Evolutionary conservation across 1,139 yeast genomes (phyloP).

Genomic region (Diutina mesorugosa): DNA sequence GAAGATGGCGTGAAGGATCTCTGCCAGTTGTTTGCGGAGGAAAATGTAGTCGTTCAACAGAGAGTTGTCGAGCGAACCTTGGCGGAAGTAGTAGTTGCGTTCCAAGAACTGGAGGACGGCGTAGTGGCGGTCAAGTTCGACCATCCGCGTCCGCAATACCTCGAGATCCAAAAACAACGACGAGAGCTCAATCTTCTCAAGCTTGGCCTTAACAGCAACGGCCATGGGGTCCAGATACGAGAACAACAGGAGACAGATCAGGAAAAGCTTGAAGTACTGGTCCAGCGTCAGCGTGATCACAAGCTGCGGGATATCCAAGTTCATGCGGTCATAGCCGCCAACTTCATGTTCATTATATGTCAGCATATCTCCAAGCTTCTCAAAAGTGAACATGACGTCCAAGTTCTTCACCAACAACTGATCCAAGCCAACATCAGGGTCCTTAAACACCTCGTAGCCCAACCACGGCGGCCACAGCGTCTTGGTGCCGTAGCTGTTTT

Average conservation of each 20-base stretch:
- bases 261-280: slow-evolving; percentile 28
- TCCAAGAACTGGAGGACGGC: slow-evolving; percentile 13
- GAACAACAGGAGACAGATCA: slow-evolving; percentile 21
- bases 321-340: slow-evolving; percentile 9
- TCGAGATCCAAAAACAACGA: slow-evolving; percentile 28
- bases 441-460: slow-evolving; percentile 29
- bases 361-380: slow-evolving; percentile 18
- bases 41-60: slow-evolving; percentile 21
- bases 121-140: slow-evolving; percentile 16
- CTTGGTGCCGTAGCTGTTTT: slow-evolving; percentile 21
- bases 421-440: slow-evolving; percentile 23
- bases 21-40: slow-evolving; percentile 16
- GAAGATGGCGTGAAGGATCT: slow-evolving; percentile 21
- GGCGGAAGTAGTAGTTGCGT: slow-evolving; percentile 24
- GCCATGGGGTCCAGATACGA: slow-evolving; percentile 32
- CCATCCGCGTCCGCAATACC: slow-evolving; percentile 17
- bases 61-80: slow-evolving; percentile 20
- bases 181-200: slow-evolving; percentile 29
- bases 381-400: slow-evolving; percentile 24
- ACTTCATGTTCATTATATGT: slow-evolving; percentile 3
- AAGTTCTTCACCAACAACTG: slow-evolving; percentile 25
- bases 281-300: slow-evolving; percentile 27
- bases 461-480: slow-evolving; percentile 33
- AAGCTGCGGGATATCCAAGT: slow-evolving; percentile 29
- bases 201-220: slow-evolving; percentile 18